Conservation (phyloP, 176 grass and related monocot genomes). For the Bolboschoenus planiculmis region DNA sequence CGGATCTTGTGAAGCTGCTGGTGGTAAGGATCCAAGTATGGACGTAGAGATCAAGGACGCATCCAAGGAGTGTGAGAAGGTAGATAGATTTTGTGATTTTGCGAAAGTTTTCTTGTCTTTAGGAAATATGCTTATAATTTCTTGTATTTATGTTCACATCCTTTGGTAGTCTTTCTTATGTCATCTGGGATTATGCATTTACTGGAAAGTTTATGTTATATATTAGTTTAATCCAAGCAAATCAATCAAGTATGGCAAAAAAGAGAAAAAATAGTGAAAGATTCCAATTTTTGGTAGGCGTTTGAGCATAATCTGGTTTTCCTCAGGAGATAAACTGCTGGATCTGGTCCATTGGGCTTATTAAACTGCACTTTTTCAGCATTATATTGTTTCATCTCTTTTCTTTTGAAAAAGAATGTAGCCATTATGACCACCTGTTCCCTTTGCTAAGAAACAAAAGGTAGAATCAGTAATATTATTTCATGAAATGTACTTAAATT, state of each 20-base stretch:
- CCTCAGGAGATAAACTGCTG: background rate
- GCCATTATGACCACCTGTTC: background rate
- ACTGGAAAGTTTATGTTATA: background rate
- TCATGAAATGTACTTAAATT: background rate
- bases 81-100: background rate
- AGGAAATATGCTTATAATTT: background rate
- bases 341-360: background rate
- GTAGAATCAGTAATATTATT: background rate
- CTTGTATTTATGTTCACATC: slow-evolving; percentile 10
- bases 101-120: background rate
- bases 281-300: background rate
- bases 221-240: background rate
- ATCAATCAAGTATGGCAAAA: background rate
- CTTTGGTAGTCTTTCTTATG: background rate
- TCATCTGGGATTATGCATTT: background rate
- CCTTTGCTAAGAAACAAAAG: background rate
- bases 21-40: background rate
- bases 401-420: background rate
- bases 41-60: slow-evolving; percentile 18
- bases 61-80: background rate
- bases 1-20: background rate
- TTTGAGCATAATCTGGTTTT: background rate
- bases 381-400: background rate
- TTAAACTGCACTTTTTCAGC: background rate
- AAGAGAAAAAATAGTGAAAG: background rate